Conservation (phyloP, 768 basidiomycete genomes). For the Tephrocybe sp. region DNA sequence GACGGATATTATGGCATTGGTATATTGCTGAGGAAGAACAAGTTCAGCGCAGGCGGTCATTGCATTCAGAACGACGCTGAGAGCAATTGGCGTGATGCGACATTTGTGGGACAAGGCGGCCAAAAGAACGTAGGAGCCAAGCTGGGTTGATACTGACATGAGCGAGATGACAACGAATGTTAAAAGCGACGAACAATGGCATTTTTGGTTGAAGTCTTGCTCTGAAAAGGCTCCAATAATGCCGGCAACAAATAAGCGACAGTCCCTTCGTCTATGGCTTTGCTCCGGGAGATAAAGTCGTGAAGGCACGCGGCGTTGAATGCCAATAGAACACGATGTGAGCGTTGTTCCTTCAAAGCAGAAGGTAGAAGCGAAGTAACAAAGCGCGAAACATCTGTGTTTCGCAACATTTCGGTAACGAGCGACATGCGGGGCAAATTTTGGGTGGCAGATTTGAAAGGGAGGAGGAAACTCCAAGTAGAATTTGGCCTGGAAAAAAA, state of each 20-base stretch:
- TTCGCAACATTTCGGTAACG: conserved; percentile 74
- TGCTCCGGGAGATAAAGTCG: conserved; percentile 68
- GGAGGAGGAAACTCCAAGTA: conserved; percentile 65
- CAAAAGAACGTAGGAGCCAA: conserved; percentile 74
- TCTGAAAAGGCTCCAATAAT: conserved; percentile 56
- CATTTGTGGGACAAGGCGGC: conserved; percentile 69
- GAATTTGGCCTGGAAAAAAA: conserved; percentile 51
- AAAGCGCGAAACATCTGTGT: conserved; percentile 72
- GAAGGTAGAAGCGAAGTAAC: conserved; percentile 63
- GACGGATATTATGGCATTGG: conserved; percentile 66
- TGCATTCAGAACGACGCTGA: conserved; percentile 55
- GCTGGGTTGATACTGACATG: no score
- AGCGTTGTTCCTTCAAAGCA: conserved; percentile 47
- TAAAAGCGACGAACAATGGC: conserved; percentile 49
- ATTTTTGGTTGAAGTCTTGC: conserved; percentile 44
- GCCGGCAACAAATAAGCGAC: conserved; percentile 67
- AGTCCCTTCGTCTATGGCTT: conserved; percentile 62
- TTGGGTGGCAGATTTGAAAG: conserved; percentile 77
- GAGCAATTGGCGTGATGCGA: conserved; percentile 53
- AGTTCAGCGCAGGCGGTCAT: conserved; percentile 51
- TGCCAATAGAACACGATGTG: conserved; percentile 73
- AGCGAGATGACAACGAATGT: no score
- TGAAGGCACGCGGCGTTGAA: conserved; percentile 83
- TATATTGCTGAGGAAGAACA: conserved; percentile 56
- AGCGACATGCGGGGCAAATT: conserved; percentile 71